Evolutionary conservation across 371 early-diverging fungal genomes (phyloP).

Genomic region (Mortierella sp.): DNA sequence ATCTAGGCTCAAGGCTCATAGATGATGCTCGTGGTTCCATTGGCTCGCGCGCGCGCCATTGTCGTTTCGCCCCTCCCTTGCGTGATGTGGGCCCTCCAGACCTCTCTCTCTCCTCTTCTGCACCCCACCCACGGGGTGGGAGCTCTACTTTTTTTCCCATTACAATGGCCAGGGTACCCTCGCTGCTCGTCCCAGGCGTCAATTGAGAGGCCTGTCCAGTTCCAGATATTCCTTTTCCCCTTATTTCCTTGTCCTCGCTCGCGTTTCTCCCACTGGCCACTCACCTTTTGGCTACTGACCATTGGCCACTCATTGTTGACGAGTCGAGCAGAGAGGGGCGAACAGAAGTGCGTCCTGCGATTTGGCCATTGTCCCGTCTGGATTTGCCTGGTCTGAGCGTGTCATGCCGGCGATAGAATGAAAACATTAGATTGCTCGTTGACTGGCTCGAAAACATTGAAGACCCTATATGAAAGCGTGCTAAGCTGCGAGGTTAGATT

Average conservation of each 20-base stretch:
- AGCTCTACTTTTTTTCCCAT: no score
- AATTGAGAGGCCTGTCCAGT: not conserved
- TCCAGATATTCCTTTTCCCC: not conserved
- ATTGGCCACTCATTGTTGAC: not conserved
- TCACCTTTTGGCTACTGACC: not conserved
- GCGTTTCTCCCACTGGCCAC: not conserved
- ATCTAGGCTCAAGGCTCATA: slow-evolving; percentile 2
- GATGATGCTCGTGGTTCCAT: slow-evolving; percentile 14
- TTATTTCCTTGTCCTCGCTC: not conserved
- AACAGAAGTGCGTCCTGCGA: not conserved
- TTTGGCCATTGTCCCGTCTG: not conserved
- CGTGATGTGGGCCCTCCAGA: not conserved
- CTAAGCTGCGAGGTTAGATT: not conserved
- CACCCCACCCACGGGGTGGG: no score
- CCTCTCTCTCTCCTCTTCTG: not conserved
- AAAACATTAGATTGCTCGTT: slow-evolving; percentile 1
- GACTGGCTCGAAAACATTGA: slow-evolving; percentile 1
- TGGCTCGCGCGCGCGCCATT: slow-evolving; percentile 5
- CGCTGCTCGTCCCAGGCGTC: no score
- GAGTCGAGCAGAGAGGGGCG: not conserved
- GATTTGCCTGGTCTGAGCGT: not conserved
- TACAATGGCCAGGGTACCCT: no score
- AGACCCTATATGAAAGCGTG: not conserved
- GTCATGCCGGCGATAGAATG: not conserved
- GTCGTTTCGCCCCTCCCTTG: slow-evolving; percentile 1